Base-by-base conservation (phyloP, 805 yeast genomes). In the Pichia sporocuriosa region DNA sequence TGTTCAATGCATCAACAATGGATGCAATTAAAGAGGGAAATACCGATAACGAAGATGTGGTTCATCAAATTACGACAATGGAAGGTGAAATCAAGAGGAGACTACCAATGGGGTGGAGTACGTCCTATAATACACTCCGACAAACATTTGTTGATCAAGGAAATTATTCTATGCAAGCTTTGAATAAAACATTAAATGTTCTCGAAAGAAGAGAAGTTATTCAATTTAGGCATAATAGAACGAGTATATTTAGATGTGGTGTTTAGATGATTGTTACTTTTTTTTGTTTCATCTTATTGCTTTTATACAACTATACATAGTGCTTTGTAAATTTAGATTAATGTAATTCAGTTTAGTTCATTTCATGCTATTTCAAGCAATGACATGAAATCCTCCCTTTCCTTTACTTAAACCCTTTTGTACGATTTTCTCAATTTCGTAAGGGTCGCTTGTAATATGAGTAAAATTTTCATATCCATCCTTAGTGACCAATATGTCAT, bases 1-100 rank as follows among this genome's bases (percentile, higher is more conserved):
- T 93, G 47, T 93, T 93, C 64, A 85, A 85, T 46, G 97, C 98
- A 0, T 93, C 98, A 2, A 93, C 99, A 0, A 88, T 93, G 94
- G 89, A 89, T 58, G 98, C 98, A 1, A 56, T 68, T 33, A 69
- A 68, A 51, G 75, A 72, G 42, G 73, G 73, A 16, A 65, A 58
- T 38, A 67, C 75, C 5, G 76, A 77, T 46, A 76, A 79, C 27
- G 55, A 66, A 6, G 79, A 79, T 44, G 66, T 81, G 44, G 73
- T 78, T 35, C 73, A 74, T 29, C 93, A 89, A 56, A 87, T 90
- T 35, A 73, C 77, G 49, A 73, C 71, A 54, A 85, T 93, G 41
- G 96, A 89, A 57, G 79, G 75, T 37, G 95, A 87, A 59, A 72
- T 93, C 52, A 79, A 87, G 61, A 79, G 93, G 63, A 78, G 97